These are phyloP conservation scores for Colletotrichum theobromicola DNA, from an alignment of 2,329 filamentous ascomycete species.

Conservation along the genomic window DNA sequence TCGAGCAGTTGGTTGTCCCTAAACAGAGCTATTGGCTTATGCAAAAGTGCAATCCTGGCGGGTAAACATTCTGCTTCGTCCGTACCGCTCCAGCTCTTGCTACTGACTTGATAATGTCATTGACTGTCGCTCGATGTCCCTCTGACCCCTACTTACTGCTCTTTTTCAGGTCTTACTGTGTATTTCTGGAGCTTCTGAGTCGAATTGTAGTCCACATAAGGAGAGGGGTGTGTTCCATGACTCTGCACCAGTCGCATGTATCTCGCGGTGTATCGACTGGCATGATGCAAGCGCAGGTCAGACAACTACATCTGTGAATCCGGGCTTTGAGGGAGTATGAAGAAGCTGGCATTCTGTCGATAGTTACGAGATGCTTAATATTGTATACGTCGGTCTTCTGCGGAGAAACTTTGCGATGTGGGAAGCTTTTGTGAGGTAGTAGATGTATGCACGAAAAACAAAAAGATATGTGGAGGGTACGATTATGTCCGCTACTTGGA, in stretches of 20 bases:
- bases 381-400: not conserved
- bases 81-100: not conserved
- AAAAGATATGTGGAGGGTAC: not conserved
- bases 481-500: not conserved
- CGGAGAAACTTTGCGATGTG: not conserved
- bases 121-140: not conserved
- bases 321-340: not conserved
- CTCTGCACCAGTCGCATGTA: not conserved
- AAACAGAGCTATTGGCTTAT: too few species aligned
- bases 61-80: not conserved
- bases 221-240: not conserved
- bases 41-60: too few species aligned
- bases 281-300: not conserved
- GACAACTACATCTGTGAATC: not conserved
- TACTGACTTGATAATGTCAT: not conserved
- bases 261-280: not conserved
- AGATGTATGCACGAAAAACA: not conserved
- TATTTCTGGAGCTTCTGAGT: not conserved
- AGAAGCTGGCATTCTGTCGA: not conserved
- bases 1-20: too few species aligned
- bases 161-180: accelerated
- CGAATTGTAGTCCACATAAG: not conserved
- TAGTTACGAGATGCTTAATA: not conserved
- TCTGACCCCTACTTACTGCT: not conserved
- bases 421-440: not conserved